Base-by-base conservation (phyloP, 2,329 filamentous ascomycete species). In the Trichoderma semiorbis region DNA sequence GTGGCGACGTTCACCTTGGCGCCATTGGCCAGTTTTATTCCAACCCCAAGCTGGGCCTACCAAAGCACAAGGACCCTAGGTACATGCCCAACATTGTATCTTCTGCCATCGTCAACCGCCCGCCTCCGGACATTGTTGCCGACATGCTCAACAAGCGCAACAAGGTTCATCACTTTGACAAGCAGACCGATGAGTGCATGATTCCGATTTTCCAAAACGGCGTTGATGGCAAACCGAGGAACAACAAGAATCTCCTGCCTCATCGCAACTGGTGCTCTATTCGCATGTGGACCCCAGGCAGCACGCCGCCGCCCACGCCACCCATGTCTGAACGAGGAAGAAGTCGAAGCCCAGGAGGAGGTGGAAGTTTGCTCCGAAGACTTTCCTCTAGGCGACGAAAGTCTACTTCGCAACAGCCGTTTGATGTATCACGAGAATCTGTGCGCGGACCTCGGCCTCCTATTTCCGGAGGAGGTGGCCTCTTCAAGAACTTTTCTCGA, bases 61-160 rank as follows among this genome's bases (percentile, higher is more conserved):
- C 93, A 3, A 98, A 98, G 81, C 93, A 98, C 82, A 91, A 90
- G 75, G 96, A 99, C 79, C 95, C 96, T 78, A 89, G 96, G 73
- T 99, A 99, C 79, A 99, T 99, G 92, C 93, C 94, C 5, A 99
- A 99, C 77, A 84, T 99, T 72, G 90, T 98, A 75, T 97, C 94
- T 1, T 98, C 95, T 0, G 94, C 95, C 14, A 98, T 99, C 78
- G 95, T 92, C 76, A 98, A 99, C 79, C 91, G 92, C 16, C 96
- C 97, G 6, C 93, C 95, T 21, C 92, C 95, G 0, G 93, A 96
- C 67, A 85, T 97, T 78, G 87, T 98, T 84, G 94, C 94, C 6
- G 95, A 99, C 80, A 88, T 97, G 66, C 87, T 99, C 73, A 98
- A 98, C 84, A 96, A 93, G 84, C 90, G 96, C 32, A 98, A 98